phyloP scores from a whole-genome alignment of 805 yeast genomes.

The Blastobotrys peoriensis region DNA sequence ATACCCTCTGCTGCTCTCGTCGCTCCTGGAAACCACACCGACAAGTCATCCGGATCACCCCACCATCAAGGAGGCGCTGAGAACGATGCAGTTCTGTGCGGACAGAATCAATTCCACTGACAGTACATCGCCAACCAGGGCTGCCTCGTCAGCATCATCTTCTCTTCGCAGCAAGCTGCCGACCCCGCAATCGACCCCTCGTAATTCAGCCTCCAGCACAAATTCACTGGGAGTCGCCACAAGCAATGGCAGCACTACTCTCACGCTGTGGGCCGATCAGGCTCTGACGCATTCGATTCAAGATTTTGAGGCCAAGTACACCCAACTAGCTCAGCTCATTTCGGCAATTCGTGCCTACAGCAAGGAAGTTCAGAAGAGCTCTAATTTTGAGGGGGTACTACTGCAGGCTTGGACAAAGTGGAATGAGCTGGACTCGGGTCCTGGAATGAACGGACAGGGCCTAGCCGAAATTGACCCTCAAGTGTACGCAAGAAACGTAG shows the following conservation, averaged over 20 bases:
- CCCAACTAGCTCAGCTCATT: conserved; percentile 11
- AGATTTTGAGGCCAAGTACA: not conserved
- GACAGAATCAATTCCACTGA: conserved; percentile 20
- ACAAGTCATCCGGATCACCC: conserved; percentile 44
- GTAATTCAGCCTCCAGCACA: conserved; percentile 1
- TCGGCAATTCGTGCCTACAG: conserved; percentile 8
- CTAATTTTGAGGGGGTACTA: conserved; percentile 8
- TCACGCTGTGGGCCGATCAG: not conserved
- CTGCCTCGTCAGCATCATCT: not conserved
- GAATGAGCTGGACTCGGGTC: conserved; percentile 16
- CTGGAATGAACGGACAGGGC: conserved; percentile 15
- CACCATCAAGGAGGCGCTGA: conserved; percentile 19
- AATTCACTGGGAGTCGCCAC: conserved; percentile 4
- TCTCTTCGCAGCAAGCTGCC: conserved; percentile 1
- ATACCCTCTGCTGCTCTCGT: conserved; percentile 35
- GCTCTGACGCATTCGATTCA: not conserved
- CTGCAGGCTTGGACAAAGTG: conserved; percentile 6
- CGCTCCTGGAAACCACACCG: conserved; percentile 28
- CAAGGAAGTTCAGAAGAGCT: not conserved
- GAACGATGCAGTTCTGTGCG: conserved; percentile 14
- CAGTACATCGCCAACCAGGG: conserved; percentile 1
- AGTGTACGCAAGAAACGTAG: conserved; percentile 13
- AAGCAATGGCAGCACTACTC: conserved; percentile 12
- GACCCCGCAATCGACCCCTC: not conserved
- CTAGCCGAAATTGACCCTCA: conserved; percentile 15